Base-by-base conservation (phyloP, 176 grass and related monocot species). In the Oryza meyeriana region DNA sequence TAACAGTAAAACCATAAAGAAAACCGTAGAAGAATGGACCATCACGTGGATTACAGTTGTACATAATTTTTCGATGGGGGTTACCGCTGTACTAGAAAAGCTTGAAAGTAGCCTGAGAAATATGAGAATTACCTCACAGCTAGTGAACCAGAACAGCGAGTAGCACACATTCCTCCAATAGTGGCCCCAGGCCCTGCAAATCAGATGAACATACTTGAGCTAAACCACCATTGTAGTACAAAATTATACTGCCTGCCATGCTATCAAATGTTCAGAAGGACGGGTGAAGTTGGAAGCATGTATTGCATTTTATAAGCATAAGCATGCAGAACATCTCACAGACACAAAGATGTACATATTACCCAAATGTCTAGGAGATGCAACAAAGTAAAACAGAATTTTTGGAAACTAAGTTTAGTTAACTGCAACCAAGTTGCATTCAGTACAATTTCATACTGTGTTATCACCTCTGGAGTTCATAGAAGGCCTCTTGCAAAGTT, bases 121-220 rank as follows among this genome's bases (percentile, higher is more conserved):
- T 35, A 71, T 32, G 66, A 86, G 39, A 88, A 93, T 74, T 95
- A 98, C 95, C 96, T 98, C 74, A 95, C 93, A 93, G 96, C 96
- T 79, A 98, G 91, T 79, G 96, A 98, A 84, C 96, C 96, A 81
- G 96, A 98, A 79, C 93, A 98, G 34, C 91, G 89, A 26, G 96
- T 98, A 79, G 96, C 92, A 83, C 93, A 95, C 96, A 98, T 98
- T 87, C 96, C 96, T 67, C 96, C 96, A 73, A 95, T 95, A 52
- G 96, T 95, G 48, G 96, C 96, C 40, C 96, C 96, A 81, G 96
- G 96, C 20, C 96, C 96, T 98, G 88, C 79, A 92, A 81, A 79
- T 64, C 74, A 87, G 77, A 81, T 47, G 67, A 79, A 55, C 44
- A 48, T 40, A 82, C 17, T 83, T 80, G 18, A 78, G 52, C 22